phyloP scores from a whole-genome alignment of 148 eudicot species.

The Chenopodium suecicum region DNA sequence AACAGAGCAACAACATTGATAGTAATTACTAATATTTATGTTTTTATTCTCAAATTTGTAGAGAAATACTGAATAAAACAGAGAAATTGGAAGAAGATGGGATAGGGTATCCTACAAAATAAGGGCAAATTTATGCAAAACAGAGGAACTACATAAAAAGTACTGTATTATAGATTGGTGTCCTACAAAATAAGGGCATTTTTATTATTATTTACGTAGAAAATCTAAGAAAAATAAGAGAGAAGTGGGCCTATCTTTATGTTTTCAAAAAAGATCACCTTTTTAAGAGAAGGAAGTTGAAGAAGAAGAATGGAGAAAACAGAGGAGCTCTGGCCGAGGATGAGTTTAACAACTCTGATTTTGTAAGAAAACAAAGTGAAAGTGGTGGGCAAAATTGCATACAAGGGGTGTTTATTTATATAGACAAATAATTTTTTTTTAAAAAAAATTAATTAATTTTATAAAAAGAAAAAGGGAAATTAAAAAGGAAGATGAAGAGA shows the following conservation, averaged over 20 bases:
- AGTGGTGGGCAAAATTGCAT: conserved; percentile 26
- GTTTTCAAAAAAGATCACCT: conserved; percentile 59
- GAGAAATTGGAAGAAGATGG: neutral
- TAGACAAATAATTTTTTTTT: neutral
- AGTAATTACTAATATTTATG: too few species aligned
- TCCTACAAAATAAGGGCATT: too few species aligned
- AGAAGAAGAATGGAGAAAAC: conserved; percentile 17
- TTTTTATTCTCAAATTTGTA: too few species aligned
- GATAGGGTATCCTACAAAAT: neutral
- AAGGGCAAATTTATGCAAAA: neutral
- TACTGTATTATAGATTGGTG: too few species aligned
- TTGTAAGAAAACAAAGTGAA: conserved; percentile 8
- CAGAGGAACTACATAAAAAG: too few species aligned
- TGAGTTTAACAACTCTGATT: neutral
- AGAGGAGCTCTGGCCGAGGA: conserved; percentile 20
- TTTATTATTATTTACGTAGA: neutral
- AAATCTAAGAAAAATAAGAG: neutral
- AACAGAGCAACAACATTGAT: too few species aligned
- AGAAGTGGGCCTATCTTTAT: conserved; percentile 34
- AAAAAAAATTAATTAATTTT: neutral
- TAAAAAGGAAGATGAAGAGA: neutral
- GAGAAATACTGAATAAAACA: too few species aligned
- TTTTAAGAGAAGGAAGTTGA: conserved; percentile 27
- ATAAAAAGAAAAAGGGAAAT: neutral
- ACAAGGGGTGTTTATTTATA: conserved; percentile 21